These are phyloP conservation scores for Daldinia eschscholtzii DNA, from an alignment of 2,329 filamentous ascomycete genomes.

Conservation along the genomic window DNA sequence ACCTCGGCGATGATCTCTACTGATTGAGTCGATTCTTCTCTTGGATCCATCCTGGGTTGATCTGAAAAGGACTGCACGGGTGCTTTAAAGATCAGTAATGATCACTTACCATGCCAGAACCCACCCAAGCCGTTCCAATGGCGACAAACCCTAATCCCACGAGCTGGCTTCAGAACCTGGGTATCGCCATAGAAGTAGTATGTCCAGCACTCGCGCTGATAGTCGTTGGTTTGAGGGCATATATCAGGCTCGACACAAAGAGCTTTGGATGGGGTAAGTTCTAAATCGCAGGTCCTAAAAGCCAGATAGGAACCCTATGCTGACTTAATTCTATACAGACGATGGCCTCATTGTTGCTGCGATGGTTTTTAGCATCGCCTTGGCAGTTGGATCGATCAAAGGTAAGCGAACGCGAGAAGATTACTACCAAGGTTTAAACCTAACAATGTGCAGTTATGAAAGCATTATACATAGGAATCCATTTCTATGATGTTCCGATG, in stretches of 20 bases:
- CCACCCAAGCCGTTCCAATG: conserved; percentile 12
- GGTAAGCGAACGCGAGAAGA: background rate
- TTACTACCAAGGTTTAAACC: background rate
- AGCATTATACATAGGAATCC: conserved; percentile 37
- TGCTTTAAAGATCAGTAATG: conserved; percentile 23
- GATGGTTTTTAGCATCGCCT: background rate
- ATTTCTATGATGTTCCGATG: conserved; percentile 38
- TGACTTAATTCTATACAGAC: background rate
- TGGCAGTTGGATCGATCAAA: background rate
- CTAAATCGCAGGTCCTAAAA: conserved; percentile 7
- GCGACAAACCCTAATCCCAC: conserved; percentile 36
- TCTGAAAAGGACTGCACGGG: conserved; percentile 30
- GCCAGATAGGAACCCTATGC: background rate
- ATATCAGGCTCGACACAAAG: conserved; percentile 50
- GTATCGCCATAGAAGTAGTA: conserved; percentile 52
- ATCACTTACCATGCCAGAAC: conserved; percentile 36
- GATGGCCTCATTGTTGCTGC: conserved; percentile 3
- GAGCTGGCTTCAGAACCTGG: conserved; percentile 43
- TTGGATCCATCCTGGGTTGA: conserved; percentile 31
- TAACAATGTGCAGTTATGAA: background rate
- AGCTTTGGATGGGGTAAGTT: conserved; percentile 49
- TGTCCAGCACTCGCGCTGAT: conserved; percentile 52
- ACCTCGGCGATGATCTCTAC: conserved; percentile 36
- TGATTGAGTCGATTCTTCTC: conserved; percentile 28
- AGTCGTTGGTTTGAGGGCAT: conserved; percentile 48